Percentiles rank a stretch among this genome's conserved stretches.
Evolutionary conservation across 495 filamentous ascomycete species (phyloP).

Genomic region (Halenospora varia): DNA sequence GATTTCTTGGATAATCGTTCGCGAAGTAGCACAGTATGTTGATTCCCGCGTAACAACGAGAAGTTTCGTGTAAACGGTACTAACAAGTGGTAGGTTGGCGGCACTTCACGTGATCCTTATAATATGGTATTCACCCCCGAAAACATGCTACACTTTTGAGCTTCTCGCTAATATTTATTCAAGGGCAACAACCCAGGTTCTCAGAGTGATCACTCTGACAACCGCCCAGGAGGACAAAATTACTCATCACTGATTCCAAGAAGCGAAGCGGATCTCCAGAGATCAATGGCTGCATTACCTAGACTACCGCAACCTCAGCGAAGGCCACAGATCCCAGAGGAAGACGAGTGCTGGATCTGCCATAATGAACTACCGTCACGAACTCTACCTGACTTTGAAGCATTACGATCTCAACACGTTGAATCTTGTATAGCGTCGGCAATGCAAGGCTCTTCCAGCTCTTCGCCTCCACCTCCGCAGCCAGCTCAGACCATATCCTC

Average conservation of each 20-base stretch:
- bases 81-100: constrained; percentile 10
- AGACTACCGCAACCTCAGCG: background rate
- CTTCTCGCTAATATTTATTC: background rate
- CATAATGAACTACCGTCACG: constrained; percentile 69
- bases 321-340: constrained; percentile 53
- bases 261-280: background rate
- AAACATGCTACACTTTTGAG: background rate
- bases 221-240: background rate
- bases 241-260: background rate
- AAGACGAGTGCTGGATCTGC: constrained; percentile 91
- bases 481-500: background rate
- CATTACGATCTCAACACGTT: constrained; percentile 71
- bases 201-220: background rate
- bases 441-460: constrained; percentile 2
- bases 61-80: too few species aligned
- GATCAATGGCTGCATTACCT: background rate
- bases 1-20: constrained; percentile 7
- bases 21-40: constrained; percentile 20
- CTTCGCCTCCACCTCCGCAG: background rate
- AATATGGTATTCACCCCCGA: too few species aligned
- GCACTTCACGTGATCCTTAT: background rate
- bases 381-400: constrained; percentile 52
- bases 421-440: constrained; percentile 58
- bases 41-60: background rate
- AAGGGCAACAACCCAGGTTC: background rate